Percentiles rank a stretch among this genome's conserved stretches.
Evolutionary conservation across 2,329 filamentous ascomycete genomes (phyloP).

Genomic region (Cadophora luteo-olivacea): DNA sequence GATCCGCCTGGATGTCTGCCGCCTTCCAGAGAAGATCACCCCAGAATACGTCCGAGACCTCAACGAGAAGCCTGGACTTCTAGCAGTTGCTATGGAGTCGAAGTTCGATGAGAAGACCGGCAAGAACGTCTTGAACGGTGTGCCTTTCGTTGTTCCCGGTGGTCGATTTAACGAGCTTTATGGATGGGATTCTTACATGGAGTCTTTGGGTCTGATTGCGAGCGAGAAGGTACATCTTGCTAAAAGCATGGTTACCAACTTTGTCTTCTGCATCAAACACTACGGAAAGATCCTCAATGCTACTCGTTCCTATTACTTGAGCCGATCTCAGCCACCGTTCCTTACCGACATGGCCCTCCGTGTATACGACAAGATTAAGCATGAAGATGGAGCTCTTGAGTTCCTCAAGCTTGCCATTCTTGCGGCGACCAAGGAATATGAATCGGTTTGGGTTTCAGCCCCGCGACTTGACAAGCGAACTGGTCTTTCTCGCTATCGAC

Average conservation of each 20-base stretch:
- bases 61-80: constrained; percentile 85
- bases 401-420: constrained; percentile 82
- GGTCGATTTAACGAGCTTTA: constrained; percentile 98
- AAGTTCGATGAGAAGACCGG: constrained; percentile 70
- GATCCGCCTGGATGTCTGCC: constrained; percentile 84
- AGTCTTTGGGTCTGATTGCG: constrained; percentile 85
- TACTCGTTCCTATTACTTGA: constrained; percentile 94
- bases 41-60: constrained; percentile 81
- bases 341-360: constrained; percentile 96
- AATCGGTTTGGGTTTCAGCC: constrained; percentile 43
- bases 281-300: constrained; percentile 99
- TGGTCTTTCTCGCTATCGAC: constrained; percentile 59
- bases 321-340: constrained; percentile 93
- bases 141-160: constrained; percentile 96
- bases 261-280: constrained; percentile 97
- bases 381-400: constrained; percentile 66
- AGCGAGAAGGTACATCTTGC: constrained; percentile 86
- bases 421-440: constrained; percentile 84
- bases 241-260: constrained; percentile 94
- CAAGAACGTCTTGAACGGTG: constrained; percentile 73
- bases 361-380: constrained; percentile 92
- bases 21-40: constrained; percentile 78
- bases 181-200: constrained; percentile 99
- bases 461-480: constrained; percentile 57
- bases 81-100: constrained; percentile 90